Percentiles rank a stretch among this genome's conserved stretches.
phyloP scores from a whole-genome alignment of 2,329 filamentous ascomycete species.

The Exophiala sideris region DNA sequence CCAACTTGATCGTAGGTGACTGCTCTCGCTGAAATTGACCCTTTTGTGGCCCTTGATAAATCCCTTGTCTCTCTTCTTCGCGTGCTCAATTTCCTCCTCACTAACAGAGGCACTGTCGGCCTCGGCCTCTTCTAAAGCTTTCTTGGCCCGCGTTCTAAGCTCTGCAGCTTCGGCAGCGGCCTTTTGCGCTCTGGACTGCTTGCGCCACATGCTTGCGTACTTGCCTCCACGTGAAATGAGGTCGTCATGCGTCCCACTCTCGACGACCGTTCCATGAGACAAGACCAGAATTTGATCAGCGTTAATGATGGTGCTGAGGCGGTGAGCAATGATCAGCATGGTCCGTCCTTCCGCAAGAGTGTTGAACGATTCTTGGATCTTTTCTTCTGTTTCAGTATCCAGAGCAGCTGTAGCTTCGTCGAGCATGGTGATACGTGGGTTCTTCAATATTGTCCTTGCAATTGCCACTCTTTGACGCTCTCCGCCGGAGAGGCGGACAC shows the following conservation, averaged over 20 bases:
- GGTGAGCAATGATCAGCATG: constrained; percentile 90
- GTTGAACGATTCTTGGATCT: constrained; percentile 82
- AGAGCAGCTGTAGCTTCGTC: constrained; percentile 91
- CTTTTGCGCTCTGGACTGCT: constrained; percentile 75
- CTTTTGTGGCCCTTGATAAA: constrained; percentile 22
- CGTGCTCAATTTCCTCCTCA: constrained; percentile 40
- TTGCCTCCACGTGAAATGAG: constrained; percentile 67
- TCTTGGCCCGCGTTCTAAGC: constrained; percentile 43
- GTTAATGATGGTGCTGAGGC: constrained; percentile 78
- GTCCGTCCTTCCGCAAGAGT: constrained; percentile 82
- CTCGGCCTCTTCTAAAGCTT: constrained; percentile 36
- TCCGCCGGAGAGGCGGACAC: constrained; percentile 79
- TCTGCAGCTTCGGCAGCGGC: constrained; percentile 60
- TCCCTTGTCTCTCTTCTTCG: constrained; percentile 15
- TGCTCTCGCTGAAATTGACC: constrained; percentile 28
- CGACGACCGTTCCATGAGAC: constrained; percentile 70
- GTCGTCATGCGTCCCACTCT: constrained; percentile 75
- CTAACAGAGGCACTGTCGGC: constrained; percentile 50
- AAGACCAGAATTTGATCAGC: constrained; percentile 82
- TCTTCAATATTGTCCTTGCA: constrained; percentile 86
- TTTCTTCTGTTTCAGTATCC: constrained; percentile 87
- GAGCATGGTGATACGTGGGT: constrained; percentile 85
- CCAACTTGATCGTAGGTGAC: constrained; percentile 20
- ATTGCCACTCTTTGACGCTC: constrained; percentile 94
- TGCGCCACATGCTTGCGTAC: constrained; percentile 84